These are phyloP conservation scores for Pichia rugopelliculosa DNA, from an alignment of 805 yeast genomes.

Conservation along the genomic window DNA sequence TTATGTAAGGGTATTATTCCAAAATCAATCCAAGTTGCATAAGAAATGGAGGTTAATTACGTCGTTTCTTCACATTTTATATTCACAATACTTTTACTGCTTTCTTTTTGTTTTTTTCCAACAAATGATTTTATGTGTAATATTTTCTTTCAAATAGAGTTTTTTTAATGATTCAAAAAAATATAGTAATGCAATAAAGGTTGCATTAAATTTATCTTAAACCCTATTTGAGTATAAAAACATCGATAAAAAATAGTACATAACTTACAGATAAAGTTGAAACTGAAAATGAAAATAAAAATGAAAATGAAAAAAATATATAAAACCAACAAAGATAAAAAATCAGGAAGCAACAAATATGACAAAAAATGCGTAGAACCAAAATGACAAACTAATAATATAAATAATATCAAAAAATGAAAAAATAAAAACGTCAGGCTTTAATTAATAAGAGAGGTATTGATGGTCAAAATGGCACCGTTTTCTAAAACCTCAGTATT, in stretches of 20 bases:
- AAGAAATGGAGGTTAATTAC: background rate
- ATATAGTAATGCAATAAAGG: too few relatives aligned
- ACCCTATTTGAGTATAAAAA: background rate
- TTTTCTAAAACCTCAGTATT: slow-evolving; percentile 33
- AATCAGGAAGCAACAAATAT: background rate
- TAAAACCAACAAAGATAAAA: background rate
- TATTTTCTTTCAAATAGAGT: too few relatives aligned
- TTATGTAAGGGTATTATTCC: slow-evolving; percentile 27
- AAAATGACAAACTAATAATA: background rate
- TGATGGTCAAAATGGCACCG: slow-evolving; percentile 39
- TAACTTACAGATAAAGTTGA: too few relatives aligned
- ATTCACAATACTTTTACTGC: background rate
- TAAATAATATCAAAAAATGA: background rate
- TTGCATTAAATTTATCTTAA: background rate
- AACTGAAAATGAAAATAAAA: too few relatives aligned
- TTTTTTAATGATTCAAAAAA: background rate
- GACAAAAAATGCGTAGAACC: background rate
- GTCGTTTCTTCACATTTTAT: background rate
- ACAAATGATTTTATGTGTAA: background rate
- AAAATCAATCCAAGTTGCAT: slow-evolving; percentile 13
- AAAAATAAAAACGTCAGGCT: too few relatives aligned
- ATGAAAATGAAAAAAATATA: background rate
- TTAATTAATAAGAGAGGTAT: background rate
- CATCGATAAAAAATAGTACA: background rate
- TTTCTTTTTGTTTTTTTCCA: background rate